Base-by-base conservation (phyloP, 129 eudicot genomes). In the Apium graveolens region DNA sequence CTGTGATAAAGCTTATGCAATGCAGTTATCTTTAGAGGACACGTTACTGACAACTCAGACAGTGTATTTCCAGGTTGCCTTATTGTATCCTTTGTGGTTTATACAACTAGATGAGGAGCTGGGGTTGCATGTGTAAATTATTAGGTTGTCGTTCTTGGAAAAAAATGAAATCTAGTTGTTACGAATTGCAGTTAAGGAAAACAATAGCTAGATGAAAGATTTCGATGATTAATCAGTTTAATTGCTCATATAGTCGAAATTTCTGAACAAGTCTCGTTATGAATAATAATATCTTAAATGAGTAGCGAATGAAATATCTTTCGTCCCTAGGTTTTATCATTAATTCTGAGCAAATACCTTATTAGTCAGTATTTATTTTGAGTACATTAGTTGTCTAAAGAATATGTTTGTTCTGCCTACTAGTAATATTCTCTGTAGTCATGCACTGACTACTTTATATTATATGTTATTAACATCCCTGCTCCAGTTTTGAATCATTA, bases 1-100 rank as follows among this genome's bases (percentile, higher is more conserved):
- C 88, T 96, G 99, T 85, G 99, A 96, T 83, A 96, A 96, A 84
- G 99, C 99, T 76, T 92, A 86, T 84, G 97, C 99, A 73, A 93
- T 91, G 88, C 99, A 92, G 85, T 87, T 96, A 81, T 90, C 88
- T 79, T 96, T 96, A 82, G 99, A 96, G 84, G 99, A 96, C 79
- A 90, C 99, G 7, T 80, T 89, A 57, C 89, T 96, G 82, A 92
- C 99, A 39, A 87, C 96, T 46, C 96, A 81, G 82, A 87, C 89
- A 49, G 97, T 96, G 68, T 92, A 92, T 80, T 96, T 96, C 80
- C 99, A 96, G 87, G 95, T 89, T 81, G 99, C 99, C 49, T 86
- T 96, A 76, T 79, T 96, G 99, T 96, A 96, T 96, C 99, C 99
- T 90, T 82, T 60, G 75, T 4, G 34, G 39, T 66, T 12, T 66